Percentiles rank a stretch among this genome's conserved stretches.
Conservation (phyloP, 441 rosid species). For the Erodium moschatum region DNA sequence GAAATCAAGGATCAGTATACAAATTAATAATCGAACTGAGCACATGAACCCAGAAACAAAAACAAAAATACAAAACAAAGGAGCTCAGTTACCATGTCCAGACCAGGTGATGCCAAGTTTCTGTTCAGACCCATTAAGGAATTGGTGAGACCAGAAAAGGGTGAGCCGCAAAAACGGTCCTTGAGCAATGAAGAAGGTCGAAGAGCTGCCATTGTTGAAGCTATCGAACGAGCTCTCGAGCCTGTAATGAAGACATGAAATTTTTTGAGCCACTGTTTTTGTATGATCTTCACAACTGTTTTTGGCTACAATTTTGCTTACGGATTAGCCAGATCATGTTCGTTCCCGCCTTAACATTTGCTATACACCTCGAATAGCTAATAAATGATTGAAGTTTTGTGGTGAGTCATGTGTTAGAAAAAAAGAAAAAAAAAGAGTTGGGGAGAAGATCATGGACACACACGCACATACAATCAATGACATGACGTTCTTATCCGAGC, state of each 20-base stretch:
- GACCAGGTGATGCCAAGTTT: constrained; percentile 15
- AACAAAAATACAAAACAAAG: not conserved
- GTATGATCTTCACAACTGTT: not conserved
- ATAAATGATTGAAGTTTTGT: not conserved
- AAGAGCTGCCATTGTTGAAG: constrained; percentile 12
- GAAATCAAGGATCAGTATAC: constrained; percentile 2
- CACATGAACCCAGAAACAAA: not conserved
- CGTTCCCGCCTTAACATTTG: constrained; percentile 13
- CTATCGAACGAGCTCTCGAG: constrained; percentile 15
- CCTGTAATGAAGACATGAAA: constrained; percentile 14
- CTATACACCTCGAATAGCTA: not conserved
- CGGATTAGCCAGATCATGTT: constrained; percentile 25
- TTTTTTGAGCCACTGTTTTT: not conserved
- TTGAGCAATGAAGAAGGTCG: too few relatives aligned
- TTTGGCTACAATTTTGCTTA: constrained; percentile 12
- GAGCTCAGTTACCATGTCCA: constrained; percentile 12
- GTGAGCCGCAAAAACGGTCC: constrained; percentile 12
- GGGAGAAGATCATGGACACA: not conserved
- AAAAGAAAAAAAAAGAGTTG: not conserved
- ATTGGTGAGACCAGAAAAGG: not conserved
- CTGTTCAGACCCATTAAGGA: constrained; percentile 4
- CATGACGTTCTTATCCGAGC: constrained; percentile 2
- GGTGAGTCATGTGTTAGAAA: not conserved
- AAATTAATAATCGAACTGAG: not conserved
- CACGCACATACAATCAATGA: not conserved